A percentile compares a stretch with the other conserved stretches of the same genome.
Conservation (phyloP, 306 rosid species). For the Acacia acuminata region DNA sequence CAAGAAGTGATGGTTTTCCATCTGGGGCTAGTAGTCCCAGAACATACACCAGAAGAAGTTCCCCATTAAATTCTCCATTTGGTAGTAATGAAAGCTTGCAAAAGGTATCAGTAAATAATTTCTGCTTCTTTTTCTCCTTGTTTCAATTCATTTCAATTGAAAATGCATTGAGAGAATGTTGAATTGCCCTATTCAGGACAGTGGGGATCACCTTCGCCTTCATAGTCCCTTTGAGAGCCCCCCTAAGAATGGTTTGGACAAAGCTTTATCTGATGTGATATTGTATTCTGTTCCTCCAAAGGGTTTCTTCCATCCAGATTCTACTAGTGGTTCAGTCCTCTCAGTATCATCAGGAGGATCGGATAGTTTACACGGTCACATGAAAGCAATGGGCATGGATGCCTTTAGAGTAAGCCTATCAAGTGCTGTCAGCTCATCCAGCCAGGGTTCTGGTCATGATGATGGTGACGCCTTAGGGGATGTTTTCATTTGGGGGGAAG, state of each 20-base stretch:
- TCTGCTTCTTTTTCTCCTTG: background rate
- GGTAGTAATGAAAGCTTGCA: slow-evolving; percentile 72
- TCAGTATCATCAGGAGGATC: slow-evolving; percentile 82
- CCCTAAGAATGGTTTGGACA: slow-evolving; percentile 68
- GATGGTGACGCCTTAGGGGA: slow-evolving; percentile 82
- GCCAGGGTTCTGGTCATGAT: slow-evolving; percentile 84
- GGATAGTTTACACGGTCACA: slow-evolving; percentile 63
- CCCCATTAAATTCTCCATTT: slow-evolving; percentile 70
- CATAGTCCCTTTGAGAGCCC: slow-evolving; percentile 75
- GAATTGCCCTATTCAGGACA: slow-evolving; percentile 48
- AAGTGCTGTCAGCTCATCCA: slow-evolving; percentile 80
- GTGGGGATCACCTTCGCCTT: slow-evolving; percentile 64
- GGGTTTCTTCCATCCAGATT: slow-evolving; percentile 71
- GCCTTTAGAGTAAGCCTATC: slow-evolving; percentile 75
- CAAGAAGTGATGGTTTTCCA: slow-evolving; percentile 72
- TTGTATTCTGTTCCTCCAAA: slow-evolving; percentile 60
- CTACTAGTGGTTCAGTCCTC: slow-evolving; percentile 67
- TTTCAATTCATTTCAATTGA: slow-evolving; percentile 15
- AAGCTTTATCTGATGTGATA: slow-evolving; percentile 64
- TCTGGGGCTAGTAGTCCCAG: slow-evolving; percentile 78
- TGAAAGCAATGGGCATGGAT: slow-evolving; percentile 69
- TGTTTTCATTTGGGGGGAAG: slow-evolving; percentile 78
- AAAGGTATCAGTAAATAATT: slow-evolving; percentile 47
- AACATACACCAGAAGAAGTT: slow-evolving; percentile 70
- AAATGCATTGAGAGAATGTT: slow-evolving; percentile 19